Percentiles rank a stretch among this genome's conserved stretches.
These are phyloP conservation scores for Lentinula edodes DNA, from an alignment of 768 basidiomycete species.

Conservation along the genomic window DNA sequence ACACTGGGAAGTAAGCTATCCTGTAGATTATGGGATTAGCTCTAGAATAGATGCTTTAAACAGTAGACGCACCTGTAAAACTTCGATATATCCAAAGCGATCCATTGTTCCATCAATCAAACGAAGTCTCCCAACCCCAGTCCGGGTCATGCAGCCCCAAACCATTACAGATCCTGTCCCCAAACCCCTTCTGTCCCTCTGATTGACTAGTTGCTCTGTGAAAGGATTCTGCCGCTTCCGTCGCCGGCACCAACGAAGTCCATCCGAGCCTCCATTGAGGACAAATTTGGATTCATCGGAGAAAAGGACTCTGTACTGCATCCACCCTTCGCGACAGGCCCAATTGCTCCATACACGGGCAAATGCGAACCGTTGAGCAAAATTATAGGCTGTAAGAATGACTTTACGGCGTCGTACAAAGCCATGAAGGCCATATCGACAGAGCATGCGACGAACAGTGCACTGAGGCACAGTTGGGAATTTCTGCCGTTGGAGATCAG, in stretches of 20 bases:
- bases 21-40: too few relatives aligned
- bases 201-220: not conserved
- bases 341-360: not conserved
- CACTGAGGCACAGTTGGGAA: not conserved
- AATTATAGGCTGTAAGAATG: not conserved
- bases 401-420: not conserved
- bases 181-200: not conserved
- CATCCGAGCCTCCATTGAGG: not conserved
- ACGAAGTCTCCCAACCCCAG: not conserved
- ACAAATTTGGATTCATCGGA: not conserved
- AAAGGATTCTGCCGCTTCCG: not conserved
- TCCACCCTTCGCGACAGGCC: not conserved
- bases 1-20: conserved; percentile 9
- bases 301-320: not conserved
- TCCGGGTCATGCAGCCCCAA: not conserved
- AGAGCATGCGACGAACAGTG: not conserved
- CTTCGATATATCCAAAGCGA: not conserved
- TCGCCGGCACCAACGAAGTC: not conserved
- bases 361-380: not conserved
- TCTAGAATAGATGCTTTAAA: too few relatives aligned
- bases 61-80: not conserved
- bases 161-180: not conserved
- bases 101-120: not conserved
- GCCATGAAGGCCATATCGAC: not conserved
- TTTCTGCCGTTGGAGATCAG: not conserved